Conservation (phyloP, 2,329 filamentous ascomycete genomes). For the Ceratocystiopsis brevicomis region DNA sequence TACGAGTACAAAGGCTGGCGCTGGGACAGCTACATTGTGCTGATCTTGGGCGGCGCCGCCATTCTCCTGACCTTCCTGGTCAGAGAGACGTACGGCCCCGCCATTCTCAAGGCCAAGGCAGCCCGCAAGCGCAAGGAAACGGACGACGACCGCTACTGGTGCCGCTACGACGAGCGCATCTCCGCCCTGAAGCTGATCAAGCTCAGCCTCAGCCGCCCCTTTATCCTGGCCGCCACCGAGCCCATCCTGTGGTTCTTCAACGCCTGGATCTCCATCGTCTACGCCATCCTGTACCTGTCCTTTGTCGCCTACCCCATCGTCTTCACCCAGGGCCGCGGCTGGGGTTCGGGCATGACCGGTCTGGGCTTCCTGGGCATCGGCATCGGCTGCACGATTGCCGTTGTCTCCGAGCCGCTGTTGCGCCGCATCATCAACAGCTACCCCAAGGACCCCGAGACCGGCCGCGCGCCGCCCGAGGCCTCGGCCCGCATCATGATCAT, state of each 20-base stretch:
- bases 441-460: slow-evolving; percentile 54
- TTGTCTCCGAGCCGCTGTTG: slow-evolving; percentile 50
- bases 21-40: slow-evolving; percentile 67
- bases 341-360: slow-evolving; percentile 53
- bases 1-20: slow-evolving; percentile 35
- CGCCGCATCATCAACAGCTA: slow-evolving; percentile 62
- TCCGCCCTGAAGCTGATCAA: slow-evolving; percentile 49
- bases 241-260: slow-evolving; percentile 61
- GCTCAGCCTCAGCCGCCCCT: slow-evolving; percentile 58
- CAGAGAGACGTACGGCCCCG: slow-evolving; percentile 60
- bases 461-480: slow-evolving; percentile 56
- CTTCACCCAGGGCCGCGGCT: slow-evolving; percentile 56
- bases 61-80: slow-evolving; percentile 39
- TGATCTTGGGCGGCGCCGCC: slow-evolving; percentile 50
- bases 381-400: slow-evolving; percentile 42
- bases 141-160: slow-evolving; percentile 57
- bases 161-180: slow-evolving; percentile 55
- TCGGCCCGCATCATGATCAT: slow-evolving; percentile 66
- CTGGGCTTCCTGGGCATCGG: slow-evolving; percentile 59
- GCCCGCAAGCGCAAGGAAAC: slow-evolving; percentile 45
- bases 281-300: slow-evolving; percentile 68
- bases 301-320: slow-evolving; percentile 84
- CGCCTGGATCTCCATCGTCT: slow-evolving; percentile 59
- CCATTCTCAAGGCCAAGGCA: slow-evolving; percentile 48
- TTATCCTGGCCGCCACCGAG: slow-evolving; percentile 59